phyloP scores from a whole-genome alignment of 805 yeast species.

The Hagleromyces aurorensis region DNA sequence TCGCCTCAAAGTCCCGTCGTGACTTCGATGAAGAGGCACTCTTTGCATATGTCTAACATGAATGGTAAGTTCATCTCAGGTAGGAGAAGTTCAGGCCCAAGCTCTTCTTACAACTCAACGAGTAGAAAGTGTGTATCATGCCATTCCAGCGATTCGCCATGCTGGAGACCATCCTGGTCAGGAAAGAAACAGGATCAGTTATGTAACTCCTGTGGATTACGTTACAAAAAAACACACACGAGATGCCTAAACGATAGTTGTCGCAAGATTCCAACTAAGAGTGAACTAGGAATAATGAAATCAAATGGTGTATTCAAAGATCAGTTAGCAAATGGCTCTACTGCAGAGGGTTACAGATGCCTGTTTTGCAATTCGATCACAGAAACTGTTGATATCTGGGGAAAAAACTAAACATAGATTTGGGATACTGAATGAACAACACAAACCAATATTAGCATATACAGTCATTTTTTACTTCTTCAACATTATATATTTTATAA shows the following conservation, averaged over 20 bases:
- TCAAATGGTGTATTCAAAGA: constrained; percentile 46
- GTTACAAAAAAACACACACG: constrained; percentile 91
- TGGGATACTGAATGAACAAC: no score
- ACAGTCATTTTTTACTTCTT: no score
- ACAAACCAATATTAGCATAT: no score
- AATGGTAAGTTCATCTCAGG: constrained; percentile 5
- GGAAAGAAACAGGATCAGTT: constrained; percentile 75
- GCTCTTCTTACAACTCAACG: constrained; percentile 7
- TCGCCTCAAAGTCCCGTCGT: constrained; percentile 16
- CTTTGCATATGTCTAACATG: constrained; percentile 3
- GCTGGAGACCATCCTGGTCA: constrained; percentile 99
- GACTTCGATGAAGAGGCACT: constrained; percentile 5
- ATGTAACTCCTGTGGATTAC: constrained; percentile 91
- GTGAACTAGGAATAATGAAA: constrained; percentile 88
- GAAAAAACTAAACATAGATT: no score
- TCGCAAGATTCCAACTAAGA: constrained; percentile 88
- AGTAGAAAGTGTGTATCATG: constrained; percentile 78
- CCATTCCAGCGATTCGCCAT: constrained; percentile 84
- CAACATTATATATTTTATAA: no score
- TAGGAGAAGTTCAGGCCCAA: constrained; percentile 11
- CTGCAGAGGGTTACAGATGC: constrained; percentile 40
- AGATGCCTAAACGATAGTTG: constrained; percentile 73
- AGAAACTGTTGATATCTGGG: constrained; percentile 11
- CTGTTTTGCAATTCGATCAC: constrained; percentile 34
- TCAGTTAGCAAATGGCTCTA: constrained; percentile 24